These are phyloP conservation scores for Aspergillus sclerotiicarbonarius DNA, from an alignment of 495 filamentous ascomycete species.

Conservation along the genomic window DNA sequence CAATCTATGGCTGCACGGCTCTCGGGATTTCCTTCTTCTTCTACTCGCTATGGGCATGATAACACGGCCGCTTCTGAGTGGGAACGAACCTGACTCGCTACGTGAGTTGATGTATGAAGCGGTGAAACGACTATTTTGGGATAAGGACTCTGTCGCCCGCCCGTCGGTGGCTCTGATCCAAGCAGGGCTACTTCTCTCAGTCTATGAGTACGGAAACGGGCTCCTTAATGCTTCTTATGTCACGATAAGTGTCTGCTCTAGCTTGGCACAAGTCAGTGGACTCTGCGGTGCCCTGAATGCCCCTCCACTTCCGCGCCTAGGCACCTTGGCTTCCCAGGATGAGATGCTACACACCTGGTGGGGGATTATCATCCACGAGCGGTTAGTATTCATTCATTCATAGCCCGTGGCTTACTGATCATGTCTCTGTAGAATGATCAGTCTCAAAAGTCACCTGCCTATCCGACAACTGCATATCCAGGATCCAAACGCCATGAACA, in stretches of 20 bases:
- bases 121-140: background rate
- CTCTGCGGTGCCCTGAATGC: background rate
- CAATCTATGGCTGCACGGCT: background rate
- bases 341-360: background rate
- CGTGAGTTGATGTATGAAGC: background rate
- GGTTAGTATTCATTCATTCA: background rate
- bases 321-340: background rate
- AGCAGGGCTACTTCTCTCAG: background rate
- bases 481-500: background rate
- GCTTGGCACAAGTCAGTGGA: background rate
- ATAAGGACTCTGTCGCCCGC: background rate
- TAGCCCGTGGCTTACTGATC: background rate
- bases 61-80: background rate
- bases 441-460: background rate
- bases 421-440: background rate
- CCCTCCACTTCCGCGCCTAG: background rate
- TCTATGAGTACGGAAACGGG: background rate
- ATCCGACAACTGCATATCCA: background rate
- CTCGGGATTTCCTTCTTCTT: background rate
- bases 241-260: background rate
- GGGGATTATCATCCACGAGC: background rate
- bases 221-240: background rate
- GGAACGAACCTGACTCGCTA: background rate
- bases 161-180: background rate
- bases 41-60: background rate